phyloP scores from a whole-genome alignment of 164 flowering plant species.

The Nymphaea colorata region DNA sequence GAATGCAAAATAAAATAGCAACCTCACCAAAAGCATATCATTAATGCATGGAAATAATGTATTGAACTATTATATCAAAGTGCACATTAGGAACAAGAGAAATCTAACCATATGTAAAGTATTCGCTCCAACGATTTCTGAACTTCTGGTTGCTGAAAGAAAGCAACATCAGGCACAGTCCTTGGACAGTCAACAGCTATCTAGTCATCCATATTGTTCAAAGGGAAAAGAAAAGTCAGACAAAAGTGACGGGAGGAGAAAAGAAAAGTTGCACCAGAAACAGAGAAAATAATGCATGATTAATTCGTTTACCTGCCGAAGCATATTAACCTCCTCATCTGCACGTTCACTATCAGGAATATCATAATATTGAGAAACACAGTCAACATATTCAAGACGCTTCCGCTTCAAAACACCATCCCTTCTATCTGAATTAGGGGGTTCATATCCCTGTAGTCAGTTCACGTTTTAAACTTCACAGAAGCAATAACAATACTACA shows the following conservation, averaged over 20 bases:
- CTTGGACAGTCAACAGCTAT: slow-evolving; percentile 98
- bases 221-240: neutral
- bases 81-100: neutral
- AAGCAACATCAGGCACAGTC: slow-evolving; percentile 93
- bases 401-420: slow-evolving; percentile 85
- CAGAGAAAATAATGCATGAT: neutral
- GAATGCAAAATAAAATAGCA: too few species aligned
- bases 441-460: slow-evolving; percentile 99
- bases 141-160: slow-evolving; percentile 84
- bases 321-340: slow-evolving; percentile 97
- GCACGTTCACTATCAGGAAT: slow-evolving; percentile 87
- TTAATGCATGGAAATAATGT: too few species aligned
- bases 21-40: too few species aligned
- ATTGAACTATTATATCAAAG: too few species aligned
- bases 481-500: slow-evolving; percentile 12
- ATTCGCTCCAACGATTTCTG: slow-evolving; percentile 97
- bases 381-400: slow-evolving; percentile 83
- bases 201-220: slow-evolving; percentile 16
- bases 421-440: slow-evolving; percentile 99
- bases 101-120: slow-evolving; percentile 77
- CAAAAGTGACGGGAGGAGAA: neutral
- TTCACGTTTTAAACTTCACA: slow-evolving; percentile 47
- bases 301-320: slow-evolving; percentile 61
- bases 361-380: slow-evolving; percentile 85
- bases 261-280: neutral